Conservation (phyloP, 306 rosid genomes). For the Leucaena leucocephala region DNA sequence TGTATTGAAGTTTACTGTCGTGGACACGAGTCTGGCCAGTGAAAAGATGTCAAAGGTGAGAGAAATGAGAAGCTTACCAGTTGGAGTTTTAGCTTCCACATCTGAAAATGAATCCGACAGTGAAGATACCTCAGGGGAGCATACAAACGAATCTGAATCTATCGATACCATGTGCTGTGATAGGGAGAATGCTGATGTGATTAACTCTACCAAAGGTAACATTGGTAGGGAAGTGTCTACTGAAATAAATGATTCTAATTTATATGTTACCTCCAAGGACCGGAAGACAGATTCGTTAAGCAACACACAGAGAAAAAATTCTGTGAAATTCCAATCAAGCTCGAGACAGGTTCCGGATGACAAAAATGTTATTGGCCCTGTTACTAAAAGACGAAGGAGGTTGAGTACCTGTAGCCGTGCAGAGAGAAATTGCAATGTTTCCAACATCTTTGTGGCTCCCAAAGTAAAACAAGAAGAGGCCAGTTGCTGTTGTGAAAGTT, state of each 20-base stretch:
- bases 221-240: slow-evolving; percentile 36
- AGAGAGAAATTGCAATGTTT: slow-evolving; percentile 40
- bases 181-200: slow-evolving; percentile 41
- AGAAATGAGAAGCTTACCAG: slow-evolving; percentile 73
- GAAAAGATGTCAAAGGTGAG: slow-evolving; percentile 54
- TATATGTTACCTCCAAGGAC: slow-evolving; percentile 38
- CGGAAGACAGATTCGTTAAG: slow-evolving; percentile 32
- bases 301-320: slow-evolving; percentile 37
- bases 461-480: slow-evolving; percentile 53
- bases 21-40: slow-evolving; percentile 73
- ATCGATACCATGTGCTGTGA: slow-evolving; percentile 41
- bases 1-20: slow-evolving; percentile 76
- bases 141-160: slow-evolving; percentile 52
- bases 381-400: slow-evolving; percentile 51
- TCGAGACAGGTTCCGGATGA: slow-evolving; percentile 37
- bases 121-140: slow-evolving; percentile 47
- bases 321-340: slow-evolving; percentile 42
- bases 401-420: slow-evolving; percentile 49
- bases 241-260: slow-evolving; percentile 39
- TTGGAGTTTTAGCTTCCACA: slow-evolving; percentile 42
- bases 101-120: slow-evolving; percentile 51
- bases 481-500: slow-evolving; percentile 37
- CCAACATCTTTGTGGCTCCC: slow-evolving; percentile 42
- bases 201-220: slow-evolving; percentile 32
- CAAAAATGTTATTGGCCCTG: slow-evolving; percentile 44